Percentiles rank a stretch among this genome's conserved stretches.
Conservation (phyloP, 208 protist species). For the Trypanosoma vivax region DNA sequence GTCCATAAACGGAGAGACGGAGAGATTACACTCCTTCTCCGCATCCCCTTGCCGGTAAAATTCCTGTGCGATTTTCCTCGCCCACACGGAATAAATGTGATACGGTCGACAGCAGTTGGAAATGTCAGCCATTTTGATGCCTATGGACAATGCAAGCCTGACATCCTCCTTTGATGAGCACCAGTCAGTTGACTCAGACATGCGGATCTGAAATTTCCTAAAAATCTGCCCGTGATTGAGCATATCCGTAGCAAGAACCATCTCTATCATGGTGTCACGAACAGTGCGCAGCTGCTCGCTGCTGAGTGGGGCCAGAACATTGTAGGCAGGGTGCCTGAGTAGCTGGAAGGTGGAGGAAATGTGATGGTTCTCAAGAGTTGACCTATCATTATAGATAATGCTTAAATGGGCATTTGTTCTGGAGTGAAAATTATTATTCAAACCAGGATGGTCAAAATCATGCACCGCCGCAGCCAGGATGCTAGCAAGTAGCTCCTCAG, state of each 20-base stretch:
- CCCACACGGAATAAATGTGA: conserved; percentile 87
- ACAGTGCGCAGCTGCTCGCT: conserved; percentile 71
- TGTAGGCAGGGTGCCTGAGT: conserved; percentile 63
- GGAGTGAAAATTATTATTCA: conserved; percentile 96
- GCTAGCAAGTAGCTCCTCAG: conserved; percentile 87
- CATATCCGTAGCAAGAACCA: conserved; percentile 94
- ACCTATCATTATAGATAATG: conserved; percentile 90
- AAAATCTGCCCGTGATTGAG: conserved; percentile 87
- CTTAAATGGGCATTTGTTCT: conserved; percentile 87
- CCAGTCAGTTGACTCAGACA: conserved; percentile 75
- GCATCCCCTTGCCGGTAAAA: conserved; percentile 92
- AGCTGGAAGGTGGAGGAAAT: conserved; percentile 81
- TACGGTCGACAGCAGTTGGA: conserved; percentile 88
- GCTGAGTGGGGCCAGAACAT: conserved; percentile 78
- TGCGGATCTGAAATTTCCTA: conserved; percentile 69
- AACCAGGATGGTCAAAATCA: conserved; percentile 95
- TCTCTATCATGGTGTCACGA: conserved; percentile 86
- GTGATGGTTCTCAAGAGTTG: conserved; percentile 95
- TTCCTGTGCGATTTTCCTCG: conserved; percentile 87
- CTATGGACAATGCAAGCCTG: conserved; percentile 83
- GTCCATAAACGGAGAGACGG: conserved; percentile 92
- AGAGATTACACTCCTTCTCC: conserved; percentile 67
- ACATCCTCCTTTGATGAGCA: conserved; percentile 74
- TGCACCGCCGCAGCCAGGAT: conserved; percentile 90
- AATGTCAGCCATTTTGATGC: conserved; percentile 94